These are phyloP conservation scores for Malania oleifera DNA, from an alignment of 164 flowering plant species.

Conservation along the genomic window DNA sequence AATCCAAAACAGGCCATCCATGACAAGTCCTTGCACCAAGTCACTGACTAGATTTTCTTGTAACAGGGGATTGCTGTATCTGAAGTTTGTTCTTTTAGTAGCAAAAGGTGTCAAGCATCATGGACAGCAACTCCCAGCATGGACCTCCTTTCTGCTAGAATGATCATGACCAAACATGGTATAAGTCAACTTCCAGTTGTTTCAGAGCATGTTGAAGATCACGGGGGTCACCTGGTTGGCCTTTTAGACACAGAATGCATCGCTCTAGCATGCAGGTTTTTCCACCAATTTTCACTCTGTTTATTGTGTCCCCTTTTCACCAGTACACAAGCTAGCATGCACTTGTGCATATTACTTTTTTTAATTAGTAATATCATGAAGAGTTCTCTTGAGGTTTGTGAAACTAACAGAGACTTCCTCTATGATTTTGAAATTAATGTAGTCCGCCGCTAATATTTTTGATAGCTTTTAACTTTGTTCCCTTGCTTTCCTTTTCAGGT, in stretches of 20 bases:
- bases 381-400: too few relatives aligned
- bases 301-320: neutral
- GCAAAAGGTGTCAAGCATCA: slow-evolving; percentile 35
- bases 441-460: too few relatives aligned
- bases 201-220: slow-evolving; percentile 30
- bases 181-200: slow-evolving; percentile 72
- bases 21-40: neutral
- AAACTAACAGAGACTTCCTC: too few relatives aligned
- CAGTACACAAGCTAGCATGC: neutral
- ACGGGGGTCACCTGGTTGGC: slow-evolving; percentile 44
- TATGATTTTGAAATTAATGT: too few relatives aligned
- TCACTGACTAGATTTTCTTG: neutral
- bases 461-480: too few relatives aligned
- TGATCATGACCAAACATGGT: slow-evolving; percentile 48
- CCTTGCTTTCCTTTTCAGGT: too few relatives aligned
- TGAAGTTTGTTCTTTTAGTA: slow-evolving; percentile 43
- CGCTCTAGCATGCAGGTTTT: slow-evolving; percentile 63
- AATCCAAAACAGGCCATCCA: too few relatives aligned
- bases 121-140: slow-evolving; percentile 66
- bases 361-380: too few relatives aligned
- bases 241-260: slow-evolving; percentile 69
- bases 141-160: slow-evolving; percentile 50
- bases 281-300: neutral
- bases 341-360: neutral
- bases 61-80: slow-evolving; percentile 50